Conservation (phyloP, 129 eudicot species). For the Chrysanthemum makinoi region DNA sequence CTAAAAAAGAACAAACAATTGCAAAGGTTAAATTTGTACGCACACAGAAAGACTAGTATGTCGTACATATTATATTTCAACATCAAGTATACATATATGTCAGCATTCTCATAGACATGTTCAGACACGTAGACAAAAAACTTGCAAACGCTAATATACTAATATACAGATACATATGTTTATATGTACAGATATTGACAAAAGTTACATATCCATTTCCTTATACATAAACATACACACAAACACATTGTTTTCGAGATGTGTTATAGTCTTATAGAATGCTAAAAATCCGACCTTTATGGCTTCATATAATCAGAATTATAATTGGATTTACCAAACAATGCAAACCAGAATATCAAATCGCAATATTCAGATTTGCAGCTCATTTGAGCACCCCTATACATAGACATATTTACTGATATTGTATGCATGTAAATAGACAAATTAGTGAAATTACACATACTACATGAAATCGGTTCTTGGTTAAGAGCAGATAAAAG, state of each 20-base stretch:
- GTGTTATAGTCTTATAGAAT: too few relatives aligned
- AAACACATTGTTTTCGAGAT: too few relatives aligned
- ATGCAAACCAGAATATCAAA: too few relatives aligned
- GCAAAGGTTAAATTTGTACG: background rate
- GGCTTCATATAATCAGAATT: too few relatives aligned
- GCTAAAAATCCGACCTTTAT: too few relatives aligned
- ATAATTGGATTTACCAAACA: too few relatives aligned
- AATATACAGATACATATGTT: too few relatives aligned
- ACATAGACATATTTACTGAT: too few relatives aligned
- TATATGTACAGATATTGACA: background rate
- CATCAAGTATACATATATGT: background rate
- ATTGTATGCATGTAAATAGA: too few relatives aligned
- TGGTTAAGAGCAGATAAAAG: slow-evolving; percentile 11
- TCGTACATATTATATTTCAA: too few relatives aligned
- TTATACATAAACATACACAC: background rate
- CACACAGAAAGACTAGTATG: background rate
- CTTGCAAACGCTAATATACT: background rate
- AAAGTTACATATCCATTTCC: background rate
- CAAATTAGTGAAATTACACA: background rate
- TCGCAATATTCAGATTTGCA: too few relatives aligned
- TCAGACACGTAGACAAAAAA: background rate
- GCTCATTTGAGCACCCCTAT: too few relatives aligned
- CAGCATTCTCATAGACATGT: background rate
- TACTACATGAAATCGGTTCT: background rate
- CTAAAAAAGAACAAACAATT: slow-evolving; percentile 35